These are phyloP conservation scores for Pseudoturritis turrita DNA, from an alignment of 345 rosid genomes.

Conservation along the genomic window DNA sequence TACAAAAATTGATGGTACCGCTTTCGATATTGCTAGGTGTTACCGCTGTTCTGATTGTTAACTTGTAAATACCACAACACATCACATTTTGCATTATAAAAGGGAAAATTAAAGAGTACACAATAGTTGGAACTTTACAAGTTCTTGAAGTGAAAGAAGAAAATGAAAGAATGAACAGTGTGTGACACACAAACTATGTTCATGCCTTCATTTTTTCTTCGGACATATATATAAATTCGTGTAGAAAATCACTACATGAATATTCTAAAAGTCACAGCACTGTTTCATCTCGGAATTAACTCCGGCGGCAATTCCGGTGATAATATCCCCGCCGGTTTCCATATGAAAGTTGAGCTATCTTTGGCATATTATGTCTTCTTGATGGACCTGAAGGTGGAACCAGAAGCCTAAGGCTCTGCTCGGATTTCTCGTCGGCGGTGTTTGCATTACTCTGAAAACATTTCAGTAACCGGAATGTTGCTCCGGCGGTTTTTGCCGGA, in stretches of 20 bases:
- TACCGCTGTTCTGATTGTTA: neutral
- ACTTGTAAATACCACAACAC: neutral
- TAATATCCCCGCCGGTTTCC: neutral
- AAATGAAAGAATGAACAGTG: conserved; percentile 24
- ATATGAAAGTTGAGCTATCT: neutral
- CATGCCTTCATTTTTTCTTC: conserved; percentile 15
- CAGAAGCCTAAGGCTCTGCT: neutral
- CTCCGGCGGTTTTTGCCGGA: neutral
- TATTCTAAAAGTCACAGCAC: neutral
- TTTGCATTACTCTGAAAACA: neutral
- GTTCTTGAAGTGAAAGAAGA: neutral
- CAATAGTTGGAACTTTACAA: neutral
- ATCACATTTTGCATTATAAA: neutral
- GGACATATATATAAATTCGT: neutral
- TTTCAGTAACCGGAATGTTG: neutral
- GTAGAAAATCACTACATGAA: neutral
- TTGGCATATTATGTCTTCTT: conserved; percentile 16
- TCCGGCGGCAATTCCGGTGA: neutral
- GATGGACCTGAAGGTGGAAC: conserved; percentile 32
- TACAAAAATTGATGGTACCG: no score
- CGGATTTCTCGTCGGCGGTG: neutral
- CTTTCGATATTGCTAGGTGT: no score
- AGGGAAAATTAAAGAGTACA: neutral
- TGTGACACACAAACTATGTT: neutral
- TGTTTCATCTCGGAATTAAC: neutral